A percentile compares a stretch with the other conserved stretches of the same genome.
These are phyloP conservation scores for Helichrysum umbraculigerum DNA, from an alignment of 129 eudicot genomes.

Conservation along the genomic window DNA sequence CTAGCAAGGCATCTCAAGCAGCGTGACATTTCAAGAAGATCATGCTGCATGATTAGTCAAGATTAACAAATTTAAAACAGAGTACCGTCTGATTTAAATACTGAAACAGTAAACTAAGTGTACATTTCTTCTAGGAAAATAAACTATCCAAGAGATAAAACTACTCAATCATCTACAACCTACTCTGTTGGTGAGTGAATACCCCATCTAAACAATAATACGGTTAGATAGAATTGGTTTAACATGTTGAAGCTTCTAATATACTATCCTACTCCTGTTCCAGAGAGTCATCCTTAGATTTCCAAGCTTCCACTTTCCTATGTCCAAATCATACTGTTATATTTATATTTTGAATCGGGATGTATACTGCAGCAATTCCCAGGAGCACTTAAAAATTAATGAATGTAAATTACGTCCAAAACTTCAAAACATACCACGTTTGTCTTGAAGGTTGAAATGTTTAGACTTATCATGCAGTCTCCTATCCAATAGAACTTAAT, in stretches of 20 bases:
- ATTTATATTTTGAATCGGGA: no score
- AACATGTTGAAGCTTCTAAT: not conserved
- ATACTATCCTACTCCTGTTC: not conserved
- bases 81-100: not conserved
- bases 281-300: not conserved
- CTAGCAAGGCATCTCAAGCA: slow-evolving; percentile 8
- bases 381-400: not conserved
- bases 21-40: slow-evolving; percentile 59
- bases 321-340: no score
- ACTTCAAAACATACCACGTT: not conserved
- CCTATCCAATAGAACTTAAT: not conserved
- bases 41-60: slow-evolving; percentile 52
- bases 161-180: not conserved
- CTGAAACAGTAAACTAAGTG: not conserved
- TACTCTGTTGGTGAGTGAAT: not conserved
- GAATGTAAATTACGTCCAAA: not conserved
- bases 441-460: no score
- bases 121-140: not conserved
- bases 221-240: not conserved
- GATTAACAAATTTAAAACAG: not conserved
- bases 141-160: not conserved
- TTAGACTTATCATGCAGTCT: not conserved
- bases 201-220: not conserved
- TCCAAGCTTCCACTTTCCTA: not conserved
- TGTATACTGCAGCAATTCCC: not conserved